Evolutionary conservation across 108 stramenopile genomes (phyloP).

Genomic region (Aurantiochytrium sp.): DNA sequence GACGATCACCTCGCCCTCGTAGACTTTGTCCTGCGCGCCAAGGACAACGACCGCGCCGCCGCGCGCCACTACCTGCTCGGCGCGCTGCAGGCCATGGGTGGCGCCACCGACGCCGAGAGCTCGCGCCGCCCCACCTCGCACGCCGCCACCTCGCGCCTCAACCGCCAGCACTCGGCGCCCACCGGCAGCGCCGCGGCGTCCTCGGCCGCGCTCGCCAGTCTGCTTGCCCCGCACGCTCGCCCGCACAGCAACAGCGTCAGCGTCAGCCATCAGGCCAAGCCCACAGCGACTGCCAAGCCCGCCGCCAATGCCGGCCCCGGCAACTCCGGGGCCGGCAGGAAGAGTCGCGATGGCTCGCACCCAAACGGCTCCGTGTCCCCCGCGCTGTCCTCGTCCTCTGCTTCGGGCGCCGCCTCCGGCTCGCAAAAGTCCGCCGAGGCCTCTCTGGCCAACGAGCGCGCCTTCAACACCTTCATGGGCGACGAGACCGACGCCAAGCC

Average conservation of each 20-base stretch:
- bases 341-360: too few relatives aligned
- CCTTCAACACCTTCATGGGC: not conserved
- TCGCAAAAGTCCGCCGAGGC: not conserved
- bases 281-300: too few relatives aligned
- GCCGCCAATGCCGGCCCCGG: too few relatives aligned
- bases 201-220: not conserved
- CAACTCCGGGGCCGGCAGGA: too few relatives aligned
- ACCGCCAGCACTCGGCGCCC: not conserved
- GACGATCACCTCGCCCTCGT: not conserved
- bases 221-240: not conserved
- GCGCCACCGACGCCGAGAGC: conserved; percentile 2
- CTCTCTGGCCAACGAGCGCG: not conserved
- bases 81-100: not conserved
- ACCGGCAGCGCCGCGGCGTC: not conserved
- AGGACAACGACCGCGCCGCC: not conserved
- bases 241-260: too few relatives aligned
- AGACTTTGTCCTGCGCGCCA: not conserved
- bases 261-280: too few relatives aligned
- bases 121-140: not conserved
- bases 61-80: not conserved
- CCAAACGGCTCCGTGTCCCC: too few relatives aligned
- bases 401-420: not conserved
- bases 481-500: conserved; percentile 16
- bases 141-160: not conserved
- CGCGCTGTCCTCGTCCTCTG: too few relatives aligned